phyloP scores from a whole-genome alignment of 768 basidiomycete species.

The Gloeopeniophorella convolvens region DNA sequence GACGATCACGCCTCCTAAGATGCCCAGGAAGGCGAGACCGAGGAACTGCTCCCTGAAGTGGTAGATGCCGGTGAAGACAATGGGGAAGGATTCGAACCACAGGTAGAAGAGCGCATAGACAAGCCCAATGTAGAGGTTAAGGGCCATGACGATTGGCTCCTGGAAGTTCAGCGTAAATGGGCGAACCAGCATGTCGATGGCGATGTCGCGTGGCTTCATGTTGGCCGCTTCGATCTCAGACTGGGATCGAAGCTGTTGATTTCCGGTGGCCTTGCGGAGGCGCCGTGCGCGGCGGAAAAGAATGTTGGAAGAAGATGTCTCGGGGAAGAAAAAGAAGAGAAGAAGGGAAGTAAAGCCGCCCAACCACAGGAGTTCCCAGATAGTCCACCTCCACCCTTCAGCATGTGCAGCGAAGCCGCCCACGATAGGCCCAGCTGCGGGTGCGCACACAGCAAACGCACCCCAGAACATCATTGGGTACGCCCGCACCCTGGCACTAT shows the following conservation, averaged over 20 bases:
- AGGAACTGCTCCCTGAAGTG: slow-evolving; percentile 27
- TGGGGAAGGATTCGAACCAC: slow-evolving; percentile 25
- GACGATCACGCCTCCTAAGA: neutral
- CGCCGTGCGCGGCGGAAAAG: slow-evolving; percentile 29
- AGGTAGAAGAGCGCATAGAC: slow-evolving; percentile 30
- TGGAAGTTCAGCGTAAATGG: slow-evolving; percentile 28
- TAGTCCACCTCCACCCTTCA: slow-evolving; percentile 31
- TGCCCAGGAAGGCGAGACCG: slow-evolving; percentile 27
- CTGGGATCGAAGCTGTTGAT: slow-evolving; percentile 24
- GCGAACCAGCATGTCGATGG: slow-evolving; percentile 25
- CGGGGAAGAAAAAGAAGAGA: slow-evolving; percentile 29
- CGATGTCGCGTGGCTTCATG: slow-evolving; percentile 21
- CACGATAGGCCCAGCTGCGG: slow-evolving; percentile 29
- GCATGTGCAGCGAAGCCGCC: slow-evolving; percentile 32
- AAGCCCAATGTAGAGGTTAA: slow-evolving; percentile 30
- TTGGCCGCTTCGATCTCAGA: slow-evolving; percentile 25
- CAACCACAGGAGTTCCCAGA: slow-evolving; percentile 31
- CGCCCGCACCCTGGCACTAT: slow-evolving; percentile 21
- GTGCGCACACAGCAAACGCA: slow-evolving; percentile 25
- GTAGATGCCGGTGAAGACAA: slow-evolving; percentile 27
- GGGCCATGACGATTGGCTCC: slow-evolving; percentile 28
- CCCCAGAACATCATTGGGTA: slow-evolving; percentile 26
- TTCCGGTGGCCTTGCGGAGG: slow-evolving; percentile 28
- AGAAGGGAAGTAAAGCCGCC: slow-evolving; percentile 24
- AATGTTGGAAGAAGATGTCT: slow-evolving; percentile 28